Conservation (phyloP, 345 rosid genomes). For the Populus ilicifolia region DNA sequence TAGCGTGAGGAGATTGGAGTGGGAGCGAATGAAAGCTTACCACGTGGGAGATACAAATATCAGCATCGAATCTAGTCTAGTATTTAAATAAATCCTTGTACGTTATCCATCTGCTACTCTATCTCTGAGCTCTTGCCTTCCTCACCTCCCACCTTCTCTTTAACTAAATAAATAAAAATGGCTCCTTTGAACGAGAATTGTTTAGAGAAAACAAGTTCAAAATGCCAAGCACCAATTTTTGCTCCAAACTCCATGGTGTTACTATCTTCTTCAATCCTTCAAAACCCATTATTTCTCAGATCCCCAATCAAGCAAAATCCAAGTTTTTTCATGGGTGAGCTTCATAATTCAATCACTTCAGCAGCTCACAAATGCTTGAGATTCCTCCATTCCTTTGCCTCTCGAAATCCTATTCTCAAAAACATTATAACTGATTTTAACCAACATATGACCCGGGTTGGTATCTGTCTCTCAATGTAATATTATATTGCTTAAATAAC, state of each 20-base stretch:
- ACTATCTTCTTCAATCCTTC: conserved; percentile 44
- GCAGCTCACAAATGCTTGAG: conserved; percentile 37
- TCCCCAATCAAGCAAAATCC: conserved; percentile 26
- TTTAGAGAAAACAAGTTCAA: conserved; percentile 14
- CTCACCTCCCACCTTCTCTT: neutral
- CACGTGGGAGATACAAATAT: conserved; percentile 12
- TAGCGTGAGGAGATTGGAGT: neutral
- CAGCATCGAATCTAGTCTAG: neutral
- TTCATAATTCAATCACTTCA: conserved; percentile 44
- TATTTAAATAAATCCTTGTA: neutral
- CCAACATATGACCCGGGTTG: conserved; percentile 33
- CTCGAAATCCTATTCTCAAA: conserved; percentile 45
- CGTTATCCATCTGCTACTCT: neutral
- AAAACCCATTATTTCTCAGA: conserved; percentile 30
- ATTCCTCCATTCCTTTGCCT: conserved; percentile 38
- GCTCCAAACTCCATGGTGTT: conserved; percentile 27
- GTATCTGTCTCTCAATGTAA: neutral
- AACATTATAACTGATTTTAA: conserved; percentile 34
- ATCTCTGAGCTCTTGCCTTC: neutral
- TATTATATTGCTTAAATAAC: neutral
- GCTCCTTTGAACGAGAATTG: conserved; percentile 26
- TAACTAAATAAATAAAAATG: conserved; percentile 17
- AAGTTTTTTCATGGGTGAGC: conserved; percentile 30
- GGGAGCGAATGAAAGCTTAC: conserved; percentile 2
- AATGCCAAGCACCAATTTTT: neutral